Conservation (phyloP, 2,329 filamentous ascomycete species). For the Eutypa lata region DNA sequence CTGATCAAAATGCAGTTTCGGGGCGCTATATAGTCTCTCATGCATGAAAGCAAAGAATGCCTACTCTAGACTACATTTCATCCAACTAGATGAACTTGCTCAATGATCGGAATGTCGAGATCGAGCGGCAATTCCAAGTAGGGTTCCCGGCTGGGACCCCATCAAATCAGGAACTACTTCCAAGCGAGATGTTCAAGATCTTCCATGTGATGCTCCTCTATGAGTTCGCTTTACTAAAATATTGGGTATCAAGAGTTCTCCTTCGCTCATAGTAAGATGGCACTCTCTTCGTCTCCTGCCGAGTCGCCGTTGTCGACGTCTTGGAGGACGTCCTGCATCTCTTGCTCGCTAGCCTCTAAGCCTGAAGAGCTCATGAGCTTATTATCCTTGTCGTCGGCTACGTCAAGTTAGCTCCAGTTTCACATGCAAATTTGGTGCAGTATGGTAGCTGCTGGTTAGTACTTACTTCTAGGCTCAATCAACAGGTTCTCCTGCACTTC, state of each 20-base stretch:
- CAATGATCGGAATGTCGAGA: too few relatives aligned
- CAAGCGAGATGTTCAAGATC: background rate
- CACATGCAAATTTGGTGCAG: conserved; percentile 9
- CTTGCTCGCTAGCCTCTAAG: conserved; percentile 61
- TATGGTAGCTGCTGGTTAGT: background rate
- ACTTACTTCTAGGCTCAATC: conserved; percentile 73
- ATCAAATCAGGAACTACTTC: conserved; percentile 1
- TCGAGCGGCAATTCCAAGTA: too few relatives aligned
- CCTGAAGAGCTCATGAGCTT: conserved; percentile 67
- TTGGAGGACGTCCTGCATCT: conserved; percentile 53
- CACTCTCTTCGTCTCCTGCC: conserved; percentile 5
- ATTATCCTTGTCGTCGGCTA: conserved; percentile 65
- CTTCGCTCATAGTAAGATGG: conserved; percentile 8
- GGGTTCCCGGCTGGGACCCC: too few relatives aligned
- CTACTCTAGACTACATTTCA: too few relatives aligned
- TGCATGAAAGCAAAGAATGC: too few relatives aligned
- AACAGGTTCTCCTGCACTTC: conserved; percentile 90
- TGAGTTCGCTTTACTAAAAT: background rate
- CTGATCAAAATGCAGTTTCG: too few relatives aligned
- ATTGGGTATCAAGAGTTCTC: background rate
- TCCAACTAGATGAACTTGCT: background rate
- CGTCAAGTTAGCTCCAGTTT: conserved; percentile 27
- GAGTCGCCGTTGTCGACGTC: conserved; percentile 37
- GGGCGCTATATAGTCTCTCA: too few relatives aligned
- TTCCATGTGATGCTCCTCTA: background rate